Evolutionary conservation across 1,139 yeast genomes (phyloP).

Genomic region (Saccharomyces uvarum): DNA sequence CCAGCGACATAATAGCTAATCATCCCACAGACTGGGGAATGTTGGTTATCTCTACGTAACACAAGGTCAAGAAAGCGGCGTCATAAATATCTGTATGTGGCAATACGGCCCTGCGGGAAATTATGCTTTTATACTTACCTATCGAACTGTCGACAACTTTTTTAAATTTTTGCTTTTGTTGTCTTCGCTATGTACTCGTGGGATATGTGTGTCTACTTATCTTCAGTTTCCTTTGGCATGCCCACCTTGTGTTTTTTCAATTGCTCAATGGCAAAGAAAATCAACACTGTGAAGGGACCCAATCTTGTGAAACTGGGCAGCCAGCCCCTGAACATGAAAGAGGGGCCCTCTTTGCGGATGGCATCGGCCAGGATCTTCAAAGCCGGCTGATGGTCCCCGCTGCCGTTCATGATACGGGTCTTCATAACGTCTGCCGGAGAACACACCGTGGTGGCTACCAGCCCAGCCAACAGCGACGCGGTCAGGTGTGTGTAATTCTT

Average conservation of each 20-base stretch:
- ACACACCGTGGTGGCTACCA: constrained; percentile 84
- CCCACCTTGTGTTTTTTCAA: constrained; percentile 54
- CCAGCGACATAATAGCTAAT: background rate
- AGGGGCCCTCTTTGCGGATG: constrained; percentile 59
- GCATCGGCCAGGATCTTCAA: constrained; percentile 47
- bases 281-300: constrained; percentile 85
- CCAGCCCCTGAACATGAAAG: constrained; percentile 88
- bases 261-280: constrained; percentile 75
- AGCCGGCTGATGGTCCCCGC: constrained; percentile 43
- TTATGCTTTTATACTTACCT: too few species aligned
- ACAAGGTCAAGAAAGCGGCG: too few species aligned
- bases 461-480: constrained; percentile 71
- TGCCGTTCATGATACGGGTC: constrained; percentile 77
- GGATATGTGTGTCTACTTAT: background rate
- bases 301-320: constrained; percentile 76
- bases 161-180: too few species aligned
- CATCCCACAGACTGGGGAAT: background rate
- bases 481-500: constrained; percentile 67
- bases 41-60: background rate
- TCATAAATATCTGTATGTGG: too few species aligned
- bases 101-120: too few species aligned
- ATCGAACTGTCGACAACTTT: too few species aligned
- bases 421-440: constrained; percentile 90
- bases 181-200: too few species aligned
- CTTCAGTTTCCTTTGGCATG: constrained; percentile 30